These are phyloP conservation scores for Paecilomyces sp. DNA, from an alignment of 2,329 filamentous ascomycete species.

Conservation along the genomic window DNA sequence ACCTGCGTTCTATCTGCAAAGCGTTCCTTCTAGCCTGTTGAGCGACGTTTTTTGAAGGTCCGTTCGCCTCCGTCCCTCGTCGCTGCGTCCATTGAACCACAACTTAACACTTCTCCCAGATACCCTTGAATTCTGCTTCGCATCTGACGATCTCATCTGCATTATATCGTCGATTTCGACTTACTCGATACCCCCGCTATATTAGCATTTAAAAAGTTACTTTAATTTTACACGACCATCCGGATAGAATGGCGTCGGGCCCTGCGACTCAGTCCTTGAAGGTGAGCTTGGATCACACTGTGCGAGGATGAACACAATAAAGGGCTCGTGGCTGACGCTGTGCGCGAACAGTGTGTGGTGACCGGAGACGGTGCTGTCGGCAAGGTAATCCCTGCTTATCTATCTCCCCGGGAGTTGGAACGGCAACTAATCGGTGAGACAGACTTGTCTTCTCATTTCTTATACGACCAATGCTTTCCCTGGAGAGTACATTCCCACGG, in stretches of 20 bases:
- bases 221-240: constrained; percentile 2
- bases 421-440: constrained; percentile 12
- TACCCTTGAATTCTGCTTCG: background rate
- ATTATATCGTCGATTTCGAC: constrained; percentile 10
- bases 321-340: constrained; percentile 30
- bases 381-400: constrained; percentile 47
- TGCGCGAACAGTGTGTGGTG: constrained; percentile 72
- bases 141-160: constrained; percentile 1
- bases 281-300: constrained; percentile 45
- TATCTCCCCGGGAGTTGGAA: constrained; percentile 1
- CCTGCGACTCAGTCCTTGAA: constrained; percentile 86
- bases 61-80: background rate
- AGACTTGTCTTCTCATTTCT: constrained; percentile 98
- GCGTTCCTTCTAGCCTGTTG: background rate
- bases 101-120: background rate
- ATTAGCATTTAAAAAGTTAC: background rate
- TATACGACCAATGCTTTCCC: constrained; percentile 99
- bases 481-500: constrained; percentile 99
- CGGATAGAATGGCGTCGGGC: constrained; percentile 60
- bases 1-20: background rate
- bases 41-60: background rate
- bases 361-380: constrained; percentile 98
- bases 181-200: constrained; percentile 7
- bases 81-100: background rate
- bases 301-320: constrained; percentile 1